Percentiles rank a stretch among this genome's conserved stretches.
Evolutionary conservation across 1,139 yeast genomes (phyloP).

Genomic region (Saccharomycopsis hybrid): DNA sequence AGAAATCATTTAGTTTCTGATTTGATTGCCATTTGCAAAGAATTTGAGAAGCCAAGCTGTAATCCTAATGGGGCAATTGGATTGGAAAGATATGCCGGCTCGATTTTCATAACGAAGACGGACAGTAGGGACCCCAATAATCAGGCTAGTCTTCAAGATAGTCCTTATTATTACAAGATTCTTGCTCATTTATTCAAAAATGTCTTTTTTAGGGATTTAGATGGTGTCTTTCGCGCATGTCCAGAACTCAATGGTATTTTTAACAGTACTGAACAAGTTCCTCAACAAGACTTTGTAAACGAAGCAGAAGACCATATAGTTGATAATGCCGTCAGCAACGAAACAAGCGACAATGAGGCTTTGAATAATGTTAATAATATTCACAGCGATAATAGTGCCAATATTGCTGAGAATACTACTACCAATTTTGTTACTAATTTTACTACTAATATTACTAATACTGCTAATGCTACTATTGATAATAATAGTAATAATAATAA

Average conservation of each 20-base stretch:
- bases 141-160: neutral
- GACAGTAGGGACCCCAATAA: neutral
- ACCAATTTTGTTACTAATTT: neutral
- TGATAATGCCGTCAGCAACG: too few relatives aligned
- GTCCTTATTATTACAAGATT: constrained; percentile 7
- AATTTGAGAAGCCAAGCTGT: neutral
- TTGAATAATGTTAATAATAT: too few relatives aligned
- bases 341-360: too few relatives aligned
- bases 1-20: neutral
- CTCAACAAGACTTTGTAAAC: too few relatives aligned
- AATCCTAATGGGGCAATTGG: constrained; percentile 4
- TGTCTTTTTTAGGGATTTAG: constrained; percentile 14
- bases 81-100: constrained; percentile 8
- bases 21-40: constrained; percentile 1
- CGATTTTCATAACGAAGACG: neutral
- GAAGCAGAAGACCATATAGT: too few relatives aligned
- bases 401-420: neutral
- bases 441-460: constrained; percentile 19
- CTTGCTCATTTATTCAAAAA: constrained; percentile 17
- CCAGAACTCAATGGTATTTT: constrained; percentile 13
- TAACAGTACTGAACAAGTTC: too few relatives aligned
- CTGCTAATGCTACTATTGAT: constrained; percentile 8
- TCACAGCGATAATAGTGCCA: neutral
- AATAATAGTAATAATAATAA: constrained; percentile 17
- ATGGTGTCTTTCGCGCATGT: constrained; percentile 8